A percentile compares a stretch with the other conserved stretches of the same genome.
phyloP scores from a whole-genome alignment of 495 filamentous ascomycete species.

The Aspergillus funiculosus region DNA sequence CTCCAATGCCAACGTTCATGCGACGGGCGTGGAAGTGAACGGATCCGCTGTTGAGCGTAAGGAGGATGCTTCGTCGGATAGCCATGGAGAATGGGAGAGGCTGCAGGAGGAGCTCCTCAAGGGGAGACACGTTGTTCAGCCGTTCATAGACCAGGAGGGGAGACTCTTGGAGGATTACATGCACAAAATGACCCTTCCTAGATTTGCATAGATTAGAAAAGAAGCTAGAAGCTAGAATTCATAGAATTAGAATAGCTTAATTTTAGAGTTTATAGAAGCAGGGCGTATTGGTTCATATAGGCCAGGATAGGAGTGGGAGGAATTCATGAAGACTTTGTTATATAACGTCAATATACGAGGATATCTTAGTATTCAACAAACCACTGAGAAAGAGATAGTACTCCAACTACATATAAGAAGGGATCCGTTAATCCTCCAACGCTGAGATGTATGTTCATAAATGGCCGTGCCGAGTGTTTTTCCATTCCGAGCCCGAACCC shows the following conservation, averaged over 20 bases:
- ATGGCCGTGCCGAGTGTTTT: no score
- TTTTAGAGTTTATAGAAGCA: no score
- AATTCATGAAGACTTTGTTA: no score
- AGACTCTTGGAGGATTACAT: slow-evolving; percentile 28
- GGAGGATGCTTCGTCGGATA: slow-evolving; percentile 8
- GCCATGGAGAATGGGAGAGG: slow-evolving; percentile 26
- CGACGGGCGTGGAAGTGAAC: slow-evolving; percentile 10
- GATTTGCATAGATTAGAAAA: slow-evolving; percentile 11
- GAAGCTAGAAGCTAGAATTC: neutral
- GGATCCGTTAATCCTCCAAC: no score
- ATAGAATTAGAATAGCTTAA: neutral
- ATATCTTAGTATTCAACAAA: no score
- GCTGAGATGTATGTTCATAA: no score
- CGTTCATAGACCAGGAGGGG: slow-evolving; percentile 38
- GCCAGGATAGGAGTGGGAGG: no score
- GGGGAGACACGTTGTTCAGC: slow-evolving; percentile 39
- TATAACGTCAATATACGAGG: no score
- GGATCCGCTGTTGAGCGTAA: slow-evolving; percentile 6
- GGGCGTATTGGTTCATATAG: no score
- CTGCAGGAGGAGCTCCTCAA: slow-evolving; percentile 43
- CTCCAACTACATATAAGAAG: no score
- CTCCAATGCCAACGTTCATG: slow-evolving; percentile 1
- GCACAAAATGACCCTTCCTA: slow-evolving; percentile 15
- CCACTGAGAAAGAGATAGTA: no score
- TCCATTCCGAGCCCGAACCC: slow-evolving; percentile 1